These are phyloP conservation scores for Iodosphaeria phyllophila DNA, from an alignment of 2,329 filamentous ascomycete genomes.

Conservation along the genomic window DNA sequence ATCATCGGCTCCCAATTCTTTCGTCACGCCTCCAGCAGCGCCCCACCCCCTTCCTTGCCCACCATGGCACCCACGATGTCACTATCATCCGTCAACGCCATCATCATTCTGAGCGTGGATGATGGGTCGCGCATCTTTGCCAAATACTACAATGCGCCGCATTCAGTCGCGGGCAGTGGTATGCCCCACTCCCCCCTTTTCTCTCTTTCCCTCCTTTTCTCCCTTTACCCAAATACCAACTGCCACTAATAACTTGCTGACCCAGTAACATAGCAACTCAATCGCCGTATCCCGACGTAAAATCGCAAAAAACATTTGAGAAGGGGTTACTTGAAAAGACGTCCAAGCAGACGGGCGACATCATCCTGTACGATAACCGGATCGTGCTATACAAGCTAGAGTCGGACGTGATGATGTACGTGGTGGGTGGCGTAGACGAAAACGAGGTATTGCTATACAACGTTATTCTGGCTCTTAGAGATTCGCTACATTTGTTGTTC, in stretches of 20 bases:
- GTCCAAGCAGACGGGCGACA: constrained; percentile 68
- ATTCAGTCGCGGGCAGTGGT: constrained; percentile 11
- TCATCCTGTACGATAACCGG: constrained; percentile 93
- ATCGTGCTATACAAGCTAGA: constrained; percentile 97
- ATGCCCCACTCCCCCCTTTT: constrained; percentile 7
- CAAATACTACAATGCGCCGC: constrained; percentile 43
- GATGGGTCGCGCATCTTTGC: constrained; percentile 83
- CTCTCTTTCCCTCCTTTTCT: no score
- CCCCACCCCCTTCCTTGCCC: constrained; percentile 1
- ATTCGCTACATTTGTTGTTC: constrained; percentile 57
- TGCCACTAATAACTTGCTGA: constrained; percentile 9
- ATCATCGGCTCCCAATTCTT: no score
- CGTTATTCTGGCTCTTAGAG: constrained; percentile 76
- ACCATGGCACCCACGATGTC: constrained; percentile 58
- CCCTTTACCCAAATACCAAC: constrained; percentile 1
- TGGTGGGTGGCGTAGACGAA: constrained; percentile 80
- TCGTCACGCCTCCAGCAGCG: not conserved
- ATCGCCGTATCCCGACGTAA: constrained; percentile 65
- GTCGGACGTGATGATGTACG: constrained; percentile 89
- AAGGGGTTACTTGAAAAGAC: constrained; percentile 94
- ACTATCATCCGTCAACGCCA: constrained; percentile 58
- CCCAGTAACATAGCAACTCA: constrained; percentile 9
- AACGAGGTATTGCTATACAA: constrained; percentile 96
- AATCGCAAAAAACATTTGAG: constrained; percentile 92
- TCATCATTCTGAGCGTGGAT: constrained; percentile 65